phyloP scores from a whole-genome alignment of 805 yeast genomes.

The Candida ficus region DNA sequence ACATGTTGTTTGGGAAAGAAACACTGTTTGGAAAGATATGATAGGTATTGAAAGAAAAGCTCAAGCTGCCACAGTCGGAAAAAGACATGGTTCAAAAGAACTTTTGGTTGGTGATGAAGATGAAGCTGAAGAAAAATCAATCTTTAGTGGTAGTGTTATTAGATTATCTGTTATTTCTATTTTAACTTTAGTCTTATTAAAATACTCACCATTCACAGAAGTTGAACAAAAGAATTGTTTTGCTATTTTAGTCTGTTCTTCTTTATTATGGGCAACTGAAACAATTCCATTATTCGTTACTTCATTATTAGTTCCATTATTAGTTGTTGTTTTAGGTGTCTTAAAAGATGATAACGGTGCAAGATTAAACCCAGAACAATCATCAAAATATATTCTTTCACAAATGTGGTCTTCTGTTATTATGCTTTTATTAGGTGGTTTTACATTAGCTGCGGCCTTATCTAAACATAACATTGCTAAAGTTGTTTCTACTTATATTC shows the following conservation, averaged over 20 bases:
- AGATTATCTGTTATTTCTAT: conserved; percentile 43
- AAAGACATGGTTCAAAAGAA: conserved; percentile 21
- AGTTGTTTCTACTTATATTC: conserved; percentile 72
- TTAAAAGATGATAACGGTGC: conserved; percentile 50
- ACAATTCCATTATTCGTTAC: conserved; percentile 90
- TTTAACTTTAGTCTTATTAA: conserved; percentile 40
- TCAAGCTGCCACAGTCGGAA: conserved; percentile 58
- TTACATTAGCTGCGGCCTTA: conserved; percentile 89
- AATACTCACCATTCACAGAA: conserved; percentile 49
- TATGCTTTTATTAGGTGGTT: conserved; percentile 86
- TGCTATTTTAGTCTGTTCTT: conserved; percentile 76
- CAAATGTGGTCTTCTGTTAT: conserved; percentile 96
- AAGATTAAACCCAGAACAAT: conserved; percentile 62
- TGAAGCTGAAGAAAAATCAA: conserved; percentile 17
- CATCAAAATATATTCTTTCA: conserved; percentile 67
- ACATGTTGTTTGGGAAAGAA: conserved; percentile 95
- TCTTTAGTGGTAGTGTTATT: conserved; percentile 30
- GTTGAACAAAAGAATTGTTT: conserved; percentile 72
- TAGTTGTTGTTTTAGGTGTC: conserved; percentile 70
- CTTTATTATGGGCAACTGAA: conserved; percentile 93
- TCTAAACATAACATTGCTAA: conserved; percentile 90
- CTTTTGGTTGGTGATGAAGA: conserved; percentile 25
- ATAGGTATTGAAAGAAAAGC: conserved; percentile 84
- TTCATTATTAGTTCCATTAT: conserved; percentile 73
- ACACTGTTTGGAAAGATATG: conserved; percentile 97